Conservation (phyloP, 2,329 filamentous ascomycete species). For the Elsinoe necatrix region DNA sequence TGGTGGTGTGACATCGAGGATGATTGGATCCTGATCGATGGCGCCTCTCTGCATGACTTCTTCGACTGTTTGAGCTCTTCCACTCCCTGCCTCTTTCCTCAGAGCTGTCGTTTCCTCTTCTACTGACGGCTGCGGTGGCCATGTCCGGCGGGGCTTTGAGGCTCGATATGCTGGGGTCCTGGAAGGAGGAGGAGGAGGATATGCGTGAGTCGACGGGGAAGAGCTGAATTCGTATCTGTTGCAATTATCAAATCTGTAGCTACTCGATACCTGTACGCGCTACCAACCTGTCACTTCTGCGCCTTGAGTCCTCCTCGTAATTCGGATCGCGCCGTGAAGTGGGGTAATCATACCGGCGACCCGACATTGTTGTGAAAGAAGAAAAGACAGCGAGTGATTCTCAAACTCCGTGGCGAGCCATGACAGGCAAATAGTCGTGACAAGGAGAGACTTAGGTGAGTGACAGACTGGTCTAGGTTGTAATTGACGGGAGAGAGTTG, state of each 20-base stretch:
- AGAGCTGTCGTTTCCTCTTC: constrained; percentile 61
- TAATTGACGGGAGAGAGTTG: neutral
- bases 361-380: constrained; percentile 10
- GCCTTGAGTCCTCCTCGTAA: neutral
- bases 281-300: neutral
- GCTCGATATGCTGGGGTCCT: neutral
- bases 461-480: neutral
- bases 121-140: constrained; percentile 56
- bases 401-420: neutral
- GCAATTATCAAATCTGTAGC: neutral
- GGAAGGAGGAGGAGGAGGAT: neutral
- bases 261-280: neutral
- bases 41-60: constrained; percentile 54
- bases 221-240: neutral
- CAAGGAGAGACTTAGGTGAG: constrained; percentile 11
- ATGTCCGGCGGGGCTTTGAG: constrained; percentile 22
- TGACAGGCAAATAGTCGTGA: constrained; percentile 1
- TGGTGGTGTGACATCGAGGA: constrained; percentile 48
- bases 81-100: constrained; percentile 49
- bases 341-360: constrained; percentile 13
- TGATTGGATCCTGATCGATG: constrained; percentile 59
- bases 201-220: neutral
- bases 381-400: neutral
- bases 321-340: constrained; percentile 9
- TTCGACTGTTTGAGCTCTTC: constrained; percentile 36